Evolutionary conservation across 345 rosid genomes (phyloP), one percentile per base, ranked within the genome.

Genomic region (Lepidium aucheri): DNA sequence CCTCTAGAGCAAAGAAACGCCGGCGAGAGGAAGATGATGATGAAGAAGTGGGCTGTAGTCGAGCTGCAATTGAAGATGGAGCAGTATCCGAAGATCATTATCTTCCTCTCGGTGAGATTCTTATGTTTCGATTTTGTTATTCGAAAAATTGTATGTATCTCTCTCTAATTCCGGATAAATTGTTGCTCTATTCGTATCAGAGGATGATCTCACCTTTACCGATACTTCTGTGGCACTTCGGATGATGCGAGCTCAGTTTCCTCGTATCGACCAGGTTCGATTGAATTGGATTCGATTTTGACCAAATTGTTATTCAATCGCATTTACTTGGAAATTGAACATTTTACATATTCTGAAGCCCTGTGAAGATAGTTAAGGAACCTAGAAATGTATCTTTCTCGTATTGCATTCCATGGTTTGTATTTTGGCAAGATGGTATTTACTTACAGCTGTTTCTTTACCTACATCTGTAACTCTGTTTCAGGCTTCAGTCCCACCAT

Each of bases 211-310:
- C 42, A 79, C 82, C 41, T 90, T 94, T 49, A 88, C 4, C 59
- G 99, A 94, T 18, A 88, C 99, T 6, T 68, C 80, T 73, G 86
- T 87, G 15, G 97, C 96, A 24, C 85, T 94, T 46, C 86, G 83
- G 32, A 88, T 93, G 53, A 93, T 94, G 89, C 91, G 96, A 77
- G 81, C 90, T 74, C 99, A 94, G 61, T 94, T 94, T 74, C 96
- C 96, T 16, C 89, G 41, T 66, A 75, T 88, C 42, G 86, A 85
- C 36, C 90, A 84, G 92, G 97, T 88, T 72, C 10, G 7, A 9
- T 56, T 67, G 38, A 14, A 40, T 43, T 53, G 9, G 9, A 55
- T 36, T 55, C 43, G 0, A 24, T 6, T 15, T 14, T 52, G 4
- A 26, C 49, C 28, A 35, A 22, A 43, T 43, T 45, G 26, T 68